These are phyloP conservation scores for Talaromyces thailandensis DNA, from an alignment of 495 filamentous ascomycete genomes.

Conservation along the genomic window DNA sequence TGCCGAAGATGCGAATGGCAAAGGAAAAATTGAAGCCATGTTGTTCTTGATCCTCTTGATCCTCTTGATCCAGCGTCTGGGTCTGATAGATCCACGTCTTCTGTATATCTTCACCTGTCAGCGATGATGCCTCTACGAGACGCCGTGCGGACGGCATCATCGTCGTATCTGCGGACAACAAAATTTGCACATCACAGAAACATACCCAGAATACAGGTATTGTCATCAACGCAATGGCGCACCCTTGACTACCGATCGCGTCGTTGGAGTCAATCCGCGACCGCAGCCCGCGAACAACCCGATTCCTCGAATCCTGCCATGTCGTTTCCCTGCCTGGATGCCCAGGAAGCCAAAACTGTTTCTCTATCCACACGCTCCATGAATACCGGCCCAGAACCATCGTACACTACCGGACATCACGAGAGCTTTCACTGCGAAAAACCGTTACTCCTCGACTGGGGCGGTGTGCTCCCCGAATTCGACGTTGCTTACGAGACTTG, in stretches of 20 bases:
- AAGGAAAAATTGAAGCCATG: background rate
- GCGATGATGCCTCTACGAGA: background rate
- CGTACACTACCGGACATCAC: constrained; percentile 82
- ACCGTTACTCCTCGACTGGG: constrained; percentile 85
- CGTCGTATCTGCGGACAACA: background rate
- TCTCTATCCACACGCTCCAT: constrained; percentile 65
- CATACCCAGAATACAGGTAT: background rate
- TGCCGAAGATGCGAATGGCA: background rate
- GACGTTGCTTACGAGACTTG: constrained; percentile 91
- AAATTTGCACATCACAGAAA: background rate
- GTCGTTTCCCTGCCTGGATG: constrained; percentile 92
- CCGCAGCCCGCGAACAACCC: background rate
- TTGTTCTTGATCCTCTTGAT: background rate
- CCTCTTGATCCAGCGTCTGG: background rate
- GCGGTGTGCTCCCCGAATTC: constrained; percentile 77
- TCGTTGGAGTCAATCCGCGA: background rate
- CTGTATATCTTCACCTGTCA: background rate
- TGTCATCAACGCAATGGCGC: background rate
- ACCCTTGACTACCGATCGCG: background rate
- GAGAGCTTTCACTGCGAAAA: constrained; percentile 61
- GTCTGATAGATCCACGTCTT: background rate
- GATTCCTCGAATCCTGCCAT: constrained; percentile 79
- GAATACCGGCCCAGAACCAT: constrained; percentile 77
- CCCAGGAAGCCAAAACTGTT: constrained; percentile 73
- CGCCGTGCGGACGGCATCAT: background rate